Base-by-base conservation (phyloP, 257 asterid genomes). In the Solanum neorickii region DNA sequence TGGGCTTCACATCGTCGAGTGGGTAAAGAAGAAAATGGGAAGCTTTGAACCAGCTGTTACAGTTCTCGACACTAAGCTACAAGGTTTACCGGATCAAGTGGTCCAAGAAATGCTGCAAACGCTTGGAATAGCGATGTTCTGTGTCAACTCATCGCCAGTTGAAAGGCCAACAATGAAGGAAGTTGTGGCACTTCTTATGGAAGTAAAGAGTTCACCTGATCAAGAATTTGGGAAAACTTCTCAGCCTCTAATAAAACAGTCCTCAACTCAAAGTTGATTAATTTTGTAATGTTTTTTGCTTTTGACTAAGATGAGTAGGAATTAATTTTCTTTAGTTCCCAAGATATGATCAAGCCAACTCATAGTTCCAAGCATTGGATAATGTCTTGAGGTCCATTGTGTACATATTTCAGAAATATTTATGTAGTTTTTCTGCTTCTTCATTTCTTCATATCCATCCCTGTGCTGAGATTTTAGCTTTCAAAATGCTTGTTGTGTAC, bases 21-120 rank as follows among this genome's bases (percentile, higher is more conserved):
- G 99, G 99, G 98, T 96, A 80, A 94, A 92, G 94, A 95, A 91
- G 96, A 96, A 95, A 89, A 96, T 96, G 98, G 99, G 97, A 87
- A 95, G 99, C 95, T 96, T 87, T 68, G 99, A 96, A 86, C 99
- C 99, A 29, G 98, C 98, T 37, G 89, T 91, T 37, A 88, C 98
- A 5, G 85, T 96, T 72, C 94, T 96, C 12, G 98, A 96, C 46
- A 46, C 94, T 15, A 94, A 94, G 94, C 98, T 96, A 60, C 98
- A 91, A 46, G 95, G 98, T 1, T 77, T 96, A 89, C 95, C 98
- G 0, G 98, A 96, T 89, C 98, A 93, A 85, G 89, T 91, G 94
- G 98, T 95, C 93, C 99, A 96, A 88, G 99, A 96, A 92, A 95
- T 96, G 98, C 98, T 96, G 41, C 99, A 96, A 86, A 94, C 99